Evolutionary conservation across 2,329 filamentous ascomycete species (phyloP), one percentile per base, ranked within the genome.

Genomic region (Aquanectria penicillioides): DNA sequence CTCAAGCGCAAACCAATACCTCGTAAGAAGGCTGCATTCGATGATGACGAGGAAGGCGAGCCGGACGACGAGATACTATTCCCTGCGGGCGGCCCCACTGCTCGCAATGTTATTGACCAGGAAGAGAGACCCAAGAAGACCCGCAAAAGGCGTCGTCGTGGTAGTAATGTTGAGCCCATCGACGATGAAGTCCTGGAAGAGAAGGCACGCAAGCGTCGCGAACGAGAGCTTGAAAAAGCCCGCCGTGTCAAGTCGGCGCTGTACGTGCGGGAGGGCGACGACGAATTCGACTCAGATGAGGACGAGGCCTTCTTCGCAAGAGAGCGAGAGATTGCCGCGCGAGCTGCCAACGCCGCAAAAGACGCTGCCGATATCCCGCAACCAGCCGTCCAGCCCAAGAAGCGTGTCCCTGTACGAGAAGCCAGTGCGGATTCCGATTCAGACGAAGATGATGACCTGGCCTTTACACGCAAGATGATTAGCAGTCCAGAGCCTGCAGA

Each of bases 191-290:
- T 89, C 37, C 83, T 91, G 5, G 85, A 88, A 26, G 87, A 86
- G 64, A 85, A 84, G 54, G 87, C 87, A 11, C 82, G 83, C 11
- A 84, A 82, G 52, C 83, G 89, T 31, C 83, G 86, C 51, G 81
- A 88, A 49, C 89, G 86, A 65, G 89, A 97, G 65, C 79, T 86
- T n/a, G 92, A 94, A 69, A 93, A 93, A 75, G 83, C 87, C 44
- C 81, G 82, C 26, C 91, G 90, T 72, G 90, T 95, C 77, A 98
- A 97, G 81, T 96, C 91, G 69, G 88, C 89, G 20, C 77, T 94
- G 33, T 94, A 88, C 69, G 90, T 99, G 47, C 86, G 90, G 57
- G 88, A 89, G 31, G 93, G 90, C 65, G 95, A 98, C 72, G 95
- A 98, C 50, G 93, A 97, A 66, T 89, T 85, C n/a, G 93, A 97